Percentiles rank a stretch among this genome's conserved stretches.
phyloP scores from a whole-genome alignment of 2,329 filamentous ascomycete species.

The Didymellaceae sp. region DNA sequence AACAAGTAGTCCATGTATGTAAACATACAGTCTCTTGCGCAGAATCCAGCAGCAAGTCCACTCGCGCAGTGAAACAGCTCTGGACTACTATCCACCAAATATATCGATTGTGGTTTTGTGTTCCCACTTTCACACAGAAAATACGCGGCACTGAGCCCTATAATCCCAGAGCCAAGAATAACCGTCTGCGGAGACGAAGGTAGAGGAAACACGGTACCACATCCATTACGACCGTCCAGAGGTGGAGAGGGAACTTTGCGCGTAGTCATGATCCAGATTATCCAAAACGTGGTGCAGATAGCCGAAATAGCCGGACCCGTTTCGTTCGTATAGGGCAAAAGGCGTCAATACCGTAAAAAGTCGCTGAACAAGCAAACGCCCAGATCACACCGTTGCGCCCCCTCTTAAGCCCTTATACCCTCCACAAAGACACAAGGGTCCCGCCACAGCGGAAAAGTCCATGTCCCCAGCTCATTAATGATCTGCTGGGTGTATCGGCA shows the following conservation, averaged over 20 bases:
- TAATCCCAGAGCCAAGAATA: conserved; percentile 55
- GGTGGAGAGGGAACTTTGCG: neutral
- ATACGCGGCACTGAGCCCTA: conserved; percentile 60
- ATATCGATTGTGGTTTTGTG: conserved; percentile 56
- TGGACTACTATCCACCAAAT: conserved; percentile 64
- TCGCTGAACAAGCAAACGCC: neutral
- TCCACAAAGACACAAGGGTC: neutral
- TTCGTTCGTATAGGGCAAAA: too few species aligned
- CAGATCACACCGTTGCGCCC: neutral
- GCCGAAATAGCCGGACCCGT: conserved; percentile 1
- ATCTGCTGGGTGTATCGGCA: conserved; percentile 2
- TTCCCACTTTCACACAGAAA: conserved; percentile 63
- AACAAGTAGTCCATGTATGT: too few species aligned
- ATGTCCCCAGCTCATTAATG: neutral
- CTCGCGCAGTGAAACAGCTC: conserved; percentile 76
- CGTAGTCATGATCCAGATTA: conserved; percentile 3
- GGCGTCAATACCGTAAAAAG: too few species aligned
- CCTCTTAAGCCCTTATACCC: neutral
- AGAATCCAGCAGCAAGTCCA: conserved; percentile 75
- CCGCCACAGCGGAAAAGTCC: neutral
- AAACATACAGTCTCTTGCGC: conserved; percentile 71
- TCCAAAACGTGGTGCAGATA: neutral
- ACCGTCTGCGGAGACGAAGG: conserved; percentile 31
- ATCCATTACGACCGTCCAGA: neutral
- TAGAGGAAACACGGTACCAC: neutral